A percentile compares a stretch with the other conserved stretches of the same genome.
These are phyloP conservation scores for Cyclospora cayetanensis DNA, from an alignment of 169 alveolate genomes.

Conservation along the genomic window DNA sequence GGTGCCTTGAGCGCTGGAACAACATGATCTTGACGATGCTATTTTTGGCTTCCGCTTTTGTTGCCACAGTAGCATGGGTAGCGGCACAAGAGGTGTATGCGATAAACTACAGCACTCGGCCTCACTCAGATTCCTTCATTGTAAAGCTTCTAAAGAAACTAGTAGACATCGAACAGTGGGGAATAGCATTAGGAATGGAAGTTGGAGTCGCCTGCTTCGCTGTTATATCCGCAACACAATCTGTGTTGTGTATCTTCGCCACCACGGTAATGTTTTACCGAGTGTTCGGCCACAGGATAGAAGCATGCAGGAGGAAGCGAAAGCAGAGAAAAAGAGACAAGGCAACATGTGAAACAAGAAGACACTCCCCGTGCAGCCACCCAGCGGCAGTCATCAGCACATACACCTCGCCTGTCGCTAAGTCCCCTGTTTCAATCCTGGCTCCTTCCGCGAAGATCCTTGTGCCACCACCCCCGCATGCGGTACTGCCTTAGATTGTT, in stretches of 20 bases:
- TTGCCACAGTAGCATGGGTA: constrained; percentile 8
- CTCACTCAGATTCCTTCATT: background rate
- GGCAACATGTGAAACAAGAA: background rate
- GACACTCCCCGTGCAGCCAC: constrained; percentile 1
- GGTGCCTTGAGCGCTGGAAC: constrained; percentile 13
- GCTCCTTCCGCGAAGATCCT: background rate
- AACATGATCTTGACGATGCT: constrained; percentile 2
- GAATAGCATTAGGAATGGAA: background rate
- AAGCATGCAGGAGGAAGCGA: background rate
- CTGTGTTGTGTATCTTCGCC: constrained; percentile 11
- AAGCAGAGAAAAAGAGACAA: constrained; percentile 44
- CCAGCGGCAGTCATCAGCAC: constrained; percentile 1
- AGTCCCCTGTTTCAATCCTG: background rate
- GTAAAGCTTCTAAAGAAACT: background rate
- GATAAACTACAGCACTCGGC: constrained; percentile 19
- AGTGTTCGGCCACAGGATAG: constrained; percentile 10
- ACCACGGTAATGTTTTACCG: constrained; percentile 17
- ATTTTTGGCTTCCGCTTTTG: background rate
- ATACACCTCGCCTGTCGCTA: background rate
- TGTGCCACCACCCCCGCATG: constrained; percentile 58
- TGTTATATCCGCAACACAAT: constrained; percentile 13
- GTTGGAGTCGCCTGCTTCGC: constrained; percentile 23
- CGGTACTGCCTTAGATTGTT: constrained; percentile 17
- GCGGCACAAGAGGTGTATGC: constrained; percentile 33
- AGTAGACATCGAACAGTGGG: constrained; percentile 36